These are phyloP conservation scores for Tolypocladium tropicale DNA, from an alignment of 2,329 filamentous ascomycete genomes.

Conservation along the genomic window DNA sequence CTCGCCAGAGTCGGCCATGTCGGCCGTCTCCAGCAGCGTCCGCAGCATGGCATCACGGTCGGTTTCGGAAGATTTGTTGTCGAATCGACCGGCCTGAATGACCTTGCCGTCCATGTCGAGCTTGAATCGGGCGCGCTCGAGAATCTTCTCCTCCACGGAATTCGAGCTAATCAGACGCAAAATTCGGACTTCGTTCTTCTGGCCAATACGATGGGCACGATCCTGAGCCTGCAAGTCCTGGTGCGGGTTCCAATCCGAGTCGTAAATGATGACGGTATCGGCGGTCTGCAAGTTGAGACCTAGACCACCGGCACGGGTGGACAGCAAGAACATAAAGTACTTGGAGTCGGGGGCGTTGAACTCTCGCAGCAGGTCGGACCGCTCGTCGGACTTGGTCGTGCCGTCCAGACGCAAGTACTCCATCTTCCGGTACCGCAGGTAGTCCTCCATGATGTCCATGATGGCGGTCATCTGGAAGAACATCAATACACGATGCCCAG, in stretches of 20 bases:
- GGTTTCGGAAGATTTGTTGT: conserved; percentile 98
- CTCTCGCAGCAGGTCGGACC: conserved; percentile 75
- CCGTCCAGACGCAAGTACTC: conserved; percentile 89
- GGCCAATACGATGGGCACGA: conserved; percentile 98
- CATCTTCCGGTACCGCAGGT: conserved; percentile 72
- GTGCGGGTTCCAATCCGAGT: conserved; percentile 99
- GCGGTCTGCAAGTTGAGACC: conserved; percentile 96
- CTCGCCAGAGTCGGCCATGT: conserved; percentile 57
- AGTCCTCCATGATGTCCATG: conserved; percentile 99
- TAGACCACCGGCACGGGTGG: conserved; percentile 93
- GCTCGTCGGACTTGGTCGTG: conserved; percentile 95
- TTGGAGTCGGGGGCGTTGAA: conserved; percentile 88
- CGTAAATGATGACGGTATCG: conserved; percentile 98
- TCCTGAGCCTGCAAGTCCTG: conserved; percentile 98
- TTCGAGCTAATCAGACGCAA: conserved; percentile 91
- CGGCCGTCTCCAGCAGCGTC: conserved; percentile 79
- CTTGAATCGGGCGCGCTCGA: conserved; percentile 95
- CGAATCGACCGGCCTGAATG: conserved; percentile 97
- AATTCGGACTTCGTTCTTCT: conserved; percentile 99
- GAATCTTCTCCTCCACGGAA: conserved; percentile 96
- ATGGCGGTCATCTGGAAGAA: conserved; percentile 99
- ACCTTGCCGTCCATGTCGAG: conserved; percentile 99
- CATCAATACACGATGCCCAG: conserved; percentile 93
- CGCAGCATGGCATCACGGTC: conserved; percentile 95
- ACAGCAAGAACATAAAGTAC: conserved; percentile 98